Evolutionary conservation across 495 filamentous ascomycete genomes (phyloP).

Genomic region (Venustampulla echinocandica): DNA sequence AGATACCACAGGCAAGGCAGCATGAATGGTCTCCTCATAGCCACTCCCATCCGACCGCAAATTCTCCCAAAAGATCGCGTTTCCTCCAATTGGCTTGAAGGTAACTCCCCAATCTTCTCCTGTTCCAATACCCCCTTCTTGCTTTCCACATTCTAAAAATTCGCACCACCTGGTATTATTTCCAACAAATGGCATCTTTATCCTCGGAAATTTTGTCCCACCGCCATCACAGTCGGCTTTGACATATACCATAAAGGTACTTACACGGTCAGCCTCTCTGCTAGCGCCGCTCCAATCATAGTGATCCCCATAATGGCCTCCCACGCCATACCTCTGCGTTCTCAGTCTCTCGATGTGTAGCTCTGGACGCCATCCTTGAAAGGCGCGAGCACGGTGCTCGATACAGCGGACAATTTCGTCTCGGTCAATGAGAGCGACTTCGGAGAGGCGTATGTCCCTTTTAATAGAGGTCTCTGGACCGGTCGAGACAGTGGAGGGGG

Average conservation of each 20-base stretch:
- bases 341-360: constrained; percentile 55
- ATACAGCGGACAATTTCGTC: constrained; percentile 49
- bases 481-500: constrained; percentile 46
- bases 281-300: constrained; percentile 47
- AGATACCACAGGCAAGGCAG: constrained; percentile 34
- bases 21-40: constrained; percentile 39
- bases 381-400: constrained; percentile 45
- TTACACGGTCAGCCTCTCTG: constrained; percentile 36
- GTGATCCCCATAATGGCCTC: constrained; percentile 50
- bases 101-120: constrained; percentile 22
- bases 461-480: constrained; percentile 36
- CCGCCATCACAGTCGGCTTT: constrained; percentile 49
- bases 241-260: constrained; percentile 58
- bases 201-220: constrained; percentile 50
- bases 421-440: constrained; percentile 48
- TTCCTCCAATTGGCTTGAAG: constrained; percentile 36
- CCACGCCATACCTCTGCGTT: constrained; percentile 49
- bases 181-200: constrained; percentile 18
- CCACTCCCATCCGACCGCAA: constrained; percentile 32
- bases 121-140: constrained; percentile 6
- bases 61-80: constrained; percentile 43
- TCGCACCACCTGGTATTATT: constrained; percentile 25
- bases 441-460: constrained; percentile 42
- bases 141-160: constrained; percentile 27
- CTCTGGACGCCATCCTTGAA: constrained; percentile 53